Evolutionary conservation across 257 asterid species (phyloP).

Genomic region (Solanum pinnatisectum): DNA sequence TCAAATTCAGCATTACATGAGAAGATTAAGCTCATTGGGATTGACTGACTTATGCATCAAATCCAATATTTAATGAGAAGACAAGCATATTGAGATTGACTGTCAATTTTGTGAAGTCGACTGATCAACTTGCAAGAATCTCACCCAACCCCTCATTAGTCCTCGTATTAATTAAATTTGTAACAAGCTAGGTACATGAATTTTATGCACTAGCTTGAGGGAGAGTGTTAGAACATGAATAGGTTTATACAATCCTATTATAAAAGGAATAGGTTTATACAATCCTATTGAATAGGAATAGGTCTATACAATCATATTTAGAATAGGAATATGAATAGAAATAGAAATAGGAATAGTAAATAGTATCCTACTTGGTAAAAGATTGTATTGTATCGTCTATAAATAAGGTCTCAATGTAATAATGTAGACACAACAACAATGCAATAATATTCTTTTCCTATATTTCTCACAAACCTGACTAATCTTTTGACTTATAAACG

Average conservation of each 20-base stretch:
- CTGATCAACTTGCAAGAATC: background rate
- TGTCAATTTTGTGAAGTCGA: background rate
- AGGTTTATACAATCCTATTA: too few relatives aligned
- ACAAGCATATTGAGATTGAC: background rate
- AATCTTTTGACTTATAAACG: background rate
- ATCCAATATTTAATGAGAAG: background rate
- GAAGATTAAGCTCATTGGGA: background rate
- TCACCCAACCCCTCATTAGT: background rate
- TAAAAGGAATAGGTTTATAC: background rate
- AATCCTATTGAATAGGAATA: background rate
- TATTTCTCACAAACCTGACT: background rate
- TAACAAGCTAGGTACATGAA: background rate
- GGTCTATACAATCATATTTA: background rate
- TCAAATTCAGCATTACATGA: background rate
- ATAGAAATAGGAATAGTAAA: background rate
- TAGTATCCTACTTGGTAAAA: background rate
- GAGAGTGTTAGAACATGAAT: background rate
- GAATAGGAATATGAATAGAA: background rate
- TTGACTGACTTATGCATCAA: background rate
- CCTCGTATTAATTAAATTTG: background rate
- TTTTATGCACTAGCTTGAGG: background rate
- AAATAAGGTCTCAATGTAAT: background rate
- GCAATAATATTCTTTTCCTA: background rate
- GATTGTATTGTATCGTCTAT: background rate
- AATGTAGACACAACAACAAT: background rate